Evolutionary conservation across 2,329 filamentous ascomycete genomes (phyloP), one percentile per base, ranked within the genome.

Genomic region (Pseudogymnoascus destructans): DNA sequence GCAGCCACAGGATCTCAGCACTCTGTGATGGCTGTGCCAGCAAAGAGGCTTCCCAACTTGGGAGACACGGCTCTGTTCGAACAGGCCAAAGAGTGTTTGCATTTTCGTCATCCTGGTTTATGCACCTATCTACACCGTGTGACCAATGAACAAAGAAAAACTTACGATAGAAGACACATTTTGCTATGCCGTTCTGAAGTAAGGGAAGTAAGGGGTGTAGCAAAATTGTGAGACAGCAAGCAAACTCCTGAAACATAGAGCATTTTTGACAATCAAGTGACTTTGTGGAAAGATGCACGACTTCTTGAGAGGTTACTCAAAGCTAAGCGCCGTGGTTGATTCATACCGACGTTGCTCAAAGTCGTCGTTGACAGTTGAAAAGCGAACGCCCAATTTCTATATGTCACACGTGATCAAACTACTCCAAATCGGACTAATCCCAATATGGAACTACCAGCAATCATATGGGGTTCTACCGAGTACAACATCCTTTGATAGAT

Each of bases 11-110:
- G 19, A 52, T 52, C 23, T 52, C 25, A 13, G 46, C 46, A 52
- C 46, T 30, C 46, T 5, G 46, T 52, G 15, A 30, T 52, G 25
- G 15, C 25, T 17, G 8, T 30, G 46, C 46, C n/a, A 30, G 46
- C 46, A 30, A 30, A 52, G 46, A 52, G 46, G 46, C n/a, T 52
- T 52, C 46, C 46, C 46, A 52, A 30, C 46, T 52, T 52, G 46
- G 46, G 46, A 30, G n/a, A 52, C 46, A 30, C 46, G 46, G 46
- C 46, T 52, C 25, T 19, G 46, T 15, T 52, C 25, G 25, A 52
- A 30, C 46, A 52, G n/a, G 46, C n/a, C 46, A 19, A 52, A 52
- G 46, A 52, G 46, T 30, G 25, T 52, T 17, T 30, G n/a, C 23
- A 52, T 52, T 52, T 52, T 52, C 46, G 25, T 52, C 46, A 52